Conservation (phyloP, 2,329 filamentous ascomycete genomes). For the Beauveria medogensis region DNA sequence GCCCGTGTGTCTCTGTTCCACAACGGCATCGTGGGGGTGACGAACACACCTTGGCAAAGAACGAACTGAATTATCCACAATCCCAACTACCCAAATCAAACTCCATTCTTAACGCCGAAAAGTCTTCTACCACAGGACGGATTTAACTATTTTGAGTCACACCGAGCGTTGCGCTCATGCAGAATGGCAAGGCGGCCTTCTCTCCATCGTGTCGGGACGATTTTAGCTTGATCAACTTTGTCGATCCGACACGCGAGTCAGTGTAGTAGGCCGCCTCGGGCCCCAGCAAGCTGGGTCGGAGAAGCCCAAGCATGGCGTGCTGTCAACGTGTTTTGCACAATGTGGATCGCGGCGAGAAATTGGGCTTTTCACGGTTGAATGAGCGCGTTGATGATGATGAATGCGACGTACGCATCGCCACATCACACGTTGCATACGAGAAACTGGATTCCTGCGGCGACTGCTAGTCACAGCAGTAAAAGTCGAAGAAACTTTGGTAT, state of each 20-base stretch:
- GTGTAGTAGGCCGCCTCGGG: too few relatives aligned
- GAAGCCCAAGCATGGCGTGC: background rate
- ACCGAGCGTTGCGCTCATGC: background rate
- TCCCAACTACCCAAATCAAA: background rate
- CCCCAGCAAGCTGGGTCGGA: background rate
- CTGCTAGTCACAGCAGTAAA: background rate
- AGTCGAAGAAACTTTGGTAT: background rate
- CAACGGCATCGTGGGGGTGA: background rate
- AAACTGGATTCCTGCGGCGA: too few relatives aligned
- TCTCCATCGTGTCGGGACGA: background rate
- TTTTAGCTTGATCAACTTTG: background rate
- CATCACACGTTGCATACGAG: background rate
- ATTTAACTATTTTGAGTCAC: background rate
- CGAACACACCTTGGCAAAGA: background rate
- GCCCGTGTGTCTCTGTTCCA: background rate
- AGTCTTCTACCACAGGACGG: background rate
- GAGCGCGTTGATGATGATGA: too few relatives aligned
- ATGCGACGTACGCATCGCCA: background rate
- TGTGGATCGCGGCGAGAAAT: too few relatives aligned
- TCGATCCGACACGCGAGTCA: background rate
- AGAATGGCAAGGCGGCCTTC: background rate
- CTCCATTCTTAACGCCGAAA: slow-evolving; percentile 1
- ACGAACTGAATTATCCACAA: background rate
- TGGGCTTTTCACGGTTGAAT: too few relatives aligned
- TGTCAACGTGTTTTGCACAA: background rate